phyloP scores from a whole-genome alignment of 179 eudicot species.

The Monotropa hypopitys region DNA sequence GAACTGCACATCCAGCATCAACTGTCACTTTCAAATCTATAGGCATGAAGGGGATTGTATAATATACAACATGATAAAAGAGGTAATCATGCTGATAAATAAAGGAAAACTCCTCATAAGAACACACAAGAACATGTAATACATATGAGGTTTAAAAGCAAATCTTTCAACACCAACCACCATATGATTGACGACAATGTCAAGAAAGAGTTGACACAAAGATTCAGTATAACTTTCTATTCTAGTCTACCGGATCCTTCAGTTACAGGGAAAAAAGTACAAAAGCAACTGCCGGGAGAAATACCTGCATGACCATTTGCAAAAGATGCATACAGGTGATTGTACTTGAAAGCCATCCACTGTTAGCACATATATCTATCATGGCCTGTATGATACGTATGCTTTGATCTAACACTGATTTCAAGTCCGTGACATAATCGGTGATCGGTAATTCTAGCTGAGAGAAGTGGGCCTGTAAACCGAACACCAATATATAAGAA shows the following conservation, averaged over 20 bases:
- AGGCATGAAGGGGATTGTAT: neutral
- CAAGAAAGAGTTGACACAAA: neutral
- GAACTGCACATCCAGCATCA: neutral
- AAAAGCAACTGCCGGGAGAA: slow-evolving; percentile 3
- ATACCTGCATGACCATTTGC: slow-evolving; percentile 99
- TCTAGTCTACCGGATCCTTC: too few relatives aligned
- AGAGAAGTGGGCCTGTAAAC: slow-evolving; percentile 87
- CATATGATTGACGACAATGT: neutral
- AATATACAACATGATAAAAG: neutral
- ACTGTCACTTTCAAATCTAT: neutral
- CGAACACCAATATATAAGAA: slow-evolving; percentile 5
- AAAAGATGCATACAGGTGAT: slow-evolving; percentile 83
- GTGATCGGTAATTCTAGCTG: slow-evolving; percentile 82
- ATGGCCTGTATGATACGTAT: slow-evolving; percentile 94
- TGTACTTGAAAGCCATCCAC: slow-evolving; percentile 97
- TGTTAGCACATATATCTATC: slow-evolving; percentile 95
- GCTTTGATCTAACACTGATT: slow-evolving; percentile 96
- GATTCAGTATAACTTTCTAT: neutral
- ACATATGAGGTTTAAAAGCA: neutral
- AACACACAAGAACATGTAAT: neutral
- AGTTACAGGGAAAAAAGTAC: neutral
- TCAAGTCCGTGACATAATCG: slow-evolving; percentile 84
- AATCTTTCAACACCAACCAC: neutral
- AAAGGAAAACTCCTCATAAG: neutral
- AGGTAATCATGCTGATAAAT: neutral